A percentile compares a stretch with the other conserved stretches of the same genome.
phyloP scores from a whole-genome alignment of 257 asterid species.

The Forsythia viridissima region DNA sequence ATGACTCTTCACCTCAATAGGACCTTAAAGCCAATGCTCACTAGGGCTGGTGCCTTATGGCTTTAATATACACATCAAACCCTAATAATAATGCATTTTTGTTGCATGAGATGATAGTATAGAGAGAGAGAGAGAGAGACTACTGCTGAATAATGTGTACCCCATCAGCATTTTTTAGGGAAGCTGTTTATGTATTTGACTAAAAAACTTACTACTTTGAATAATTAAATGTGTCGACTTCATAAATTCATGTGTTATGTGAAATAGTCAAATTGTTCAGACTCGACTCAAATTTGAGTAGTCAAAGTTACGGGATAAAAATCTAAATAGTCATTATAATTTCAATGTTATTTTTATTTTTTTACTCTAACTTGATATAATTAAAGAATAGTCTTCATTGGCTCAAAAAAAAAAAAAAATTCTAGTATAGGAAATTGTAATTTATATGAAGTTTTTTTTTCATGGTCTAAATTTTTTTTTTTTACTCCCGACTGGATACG shows the following conservation, averaged over 20 bases:
- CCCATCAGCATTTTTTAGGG: constrained; percentile 28
- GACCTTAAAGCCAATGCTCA: constrained; percentile 36
- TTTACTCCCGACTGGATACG: too few species aligned
- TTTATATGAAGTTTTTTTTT: too few species aligned
- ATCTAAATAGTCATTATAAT: too few species aligned
- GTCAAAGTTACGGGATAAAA: not conserved
- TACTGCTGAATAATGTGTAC: constrained; percentile 18
- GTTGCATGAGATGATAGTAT: not conserved
- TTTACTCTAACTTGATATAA: not conserved
- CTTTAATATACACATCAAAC: constrained; percentile 6
- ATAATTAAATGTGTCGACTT: not conserved
- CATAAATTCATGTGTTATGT: not conserved
- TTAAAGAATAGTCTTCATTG: not conserved
- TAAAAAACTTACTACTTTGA: constrained; percentile 9
- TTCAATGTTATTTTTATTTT: too few species aligned
- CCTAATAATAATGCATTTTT: constrained; percentile 11
- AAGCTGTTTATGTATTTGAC: constrained; percentile 14
- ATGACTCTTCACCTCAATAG: constrained; percentile 35
- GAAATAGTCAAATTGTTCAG: not conserved
- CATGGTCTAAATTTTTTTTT: too few species aligned
- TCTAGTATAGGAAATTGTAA: too few species aligned
- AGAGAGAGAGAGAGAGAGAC: constrained; percentile 21
- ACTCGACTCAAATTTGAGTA: not conserved
- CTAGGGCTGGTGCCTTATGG: constrained; percentile 40
- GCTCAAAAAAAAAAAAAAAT: too few species aligned